Evolutionary conservation across 2,329 filamentous ascomycete species (phyloP), one percentile per base, ranked within the genome.

Genomic region (Trichophyton equinum): DNA sequence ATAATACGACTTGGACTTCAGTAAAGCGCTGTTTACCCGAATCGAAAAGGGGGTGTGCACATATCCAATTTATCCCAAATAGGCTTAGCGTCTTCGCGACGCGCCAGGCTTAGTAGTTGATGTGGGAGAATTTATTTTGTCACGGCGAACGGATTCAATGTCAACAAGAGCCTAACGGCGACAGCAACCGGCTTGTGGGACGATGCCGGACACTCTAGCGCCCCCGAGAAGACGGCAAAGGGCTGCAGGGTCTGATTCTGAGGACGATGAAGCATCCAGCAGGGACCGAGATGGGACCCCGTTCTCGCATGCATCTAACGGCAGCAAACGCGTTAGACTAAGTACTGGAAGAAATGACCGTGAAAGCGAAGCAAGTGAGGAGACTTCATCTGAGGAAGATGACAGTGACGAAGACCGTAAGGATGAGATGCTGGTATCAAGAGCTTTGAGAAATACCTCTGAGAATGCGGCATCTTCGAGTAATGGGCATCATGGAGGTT

Each of bases 251-350:
- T 64, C 63, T 4, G 68, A 72, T 22, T 68, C 69, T 15, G 68
- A 71, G 2, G 64, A 63, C 22, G 66, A 68, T 22, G 64, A 64
- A 8, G 38, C 60, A 38, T 57, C 66, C 18, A 57, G 30, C 13
- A 58, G 25, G 7, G 63, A 62, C 6, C 64, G 64, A 38, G 57
- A 62, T 49, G 58, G 66, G 58, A 66, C 67, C 6, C 66, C 68
- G 22, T 62, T 64, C 36, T 67, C 69, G 15, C 67, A 68, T 36
- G 44, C 65, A 18, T 67, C 69, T 5, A 68, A 65, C 59, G 68
- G 64, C 60, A 68, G 66, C 62, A 75, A 75, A 64, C 71, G 73
- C 46, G 64, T 65, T 58, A 68, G 70, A 57, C 56, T 73, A 27
- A 62, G 18, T 40, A 60, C 57, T 20, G 40, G 47, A 13, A 53